Evolutionary conservation across 345 rosid species (phyloP).

Genomic region (Viola odorata): DNA sequence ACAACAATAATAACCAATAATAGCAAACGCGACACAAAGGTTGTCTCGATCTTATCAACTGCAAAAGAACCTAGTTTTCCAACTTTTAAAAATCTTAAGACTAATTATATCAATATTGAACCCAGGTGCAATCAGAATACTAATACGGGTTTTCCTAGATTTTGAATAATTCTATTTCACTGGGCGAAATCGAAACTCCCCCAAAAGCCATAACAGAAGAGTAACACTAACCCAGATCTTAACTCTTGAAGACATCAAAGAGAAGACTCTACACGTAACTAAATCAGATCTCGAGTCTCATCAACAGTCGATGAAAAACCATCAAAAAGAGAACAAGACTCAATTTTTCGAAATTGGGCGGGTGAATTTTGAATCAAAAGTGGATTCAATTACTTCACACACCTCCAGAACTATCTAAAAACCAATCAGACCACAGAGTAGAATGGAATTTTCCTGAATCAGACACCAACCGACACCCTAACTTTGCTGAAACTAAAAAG

Average conservation of each 20-base stretch:
- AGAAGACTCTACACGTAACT: neutral
- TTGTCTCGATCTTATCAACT: no score
- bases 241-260: neutral
- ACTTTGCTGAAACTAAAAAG: neutral
- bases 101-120: no score
- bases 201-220: neutral
- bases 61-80: no score
- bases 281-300: constrained; percentile 1
- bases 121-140: neutral
- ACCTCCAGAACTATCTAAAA: neutral
- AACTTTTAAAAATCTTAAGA: no score
- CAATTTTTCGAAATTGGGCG: neutral
- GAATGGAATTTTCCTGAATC: neutral
- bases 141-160: no score
- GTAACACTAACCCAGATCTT: neutral
- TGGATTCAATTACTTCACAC: neutral
- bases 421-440: neutral
- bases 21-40: no score
- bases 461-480: neutral
- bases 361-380: neutral
- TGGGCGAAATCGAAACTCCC: neutral
- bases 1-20: neutral
- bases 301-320: no score
- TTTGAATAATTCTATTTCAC: neutral
- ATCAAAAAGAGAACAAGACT: neutral